Evolutionary conservation across 768 basidiomycete species (phyloP), one percentile per base, ranked within the genome.

Genomic region (Lactarius evosmus): DNA sequence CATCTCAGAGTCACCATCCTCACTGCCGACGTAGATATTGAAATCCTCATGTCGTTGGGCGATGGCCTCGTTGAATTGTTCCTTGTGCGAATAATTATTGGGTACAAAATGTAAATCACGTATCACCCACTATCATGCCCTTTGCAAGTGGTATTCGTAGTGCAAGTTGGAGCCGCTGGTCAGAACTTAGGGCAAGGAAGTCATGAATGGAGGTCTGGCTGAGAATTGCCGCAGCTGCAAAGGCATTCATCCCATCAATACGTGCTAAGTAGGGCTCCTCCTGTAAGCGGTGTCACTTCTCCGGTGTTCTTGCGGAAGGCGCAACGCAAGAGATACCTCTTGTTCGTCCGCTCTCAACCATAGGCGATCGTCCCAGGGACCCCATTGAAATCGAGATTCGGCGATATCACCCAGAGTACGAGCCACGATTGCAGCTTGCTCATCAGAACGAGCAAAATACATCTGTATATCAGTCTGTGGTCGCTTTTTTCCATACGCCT

Each of bases 151-250:
- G 56, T 44, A 69, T 55, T 25, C 58, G 66, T 30, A 53, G 44
- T 16, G 19, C 49, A 25, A 67, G 56, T 25, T 33, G 56, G 32
- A 64, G 54, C 53, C 68, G 56, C 51, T 69, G 59, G n/a, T 63
- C 53, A 29, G 68, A 34, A 36, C 55, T 33, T 30, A 65, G 33
- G 2, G 58, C 75, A 8, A 92, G 69, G 69, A 90, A 83, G 4
- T 82, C 78, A 17, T 85, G 79, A 7, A 88, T 69, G 4, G 78
- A 75, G 7, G 78, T 76, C 62, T 84, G 80, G 58, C 79, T 83
- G 2, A 91, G 74, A 61, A 92, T 80, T 4, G 86, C 74, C n/a
- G 82, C 79, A 7, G 90, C 85, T 1, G 85, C 84, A 70, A 90
- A 89, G 7, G 77, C 74, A 62, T 92, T 92, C 83, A 92, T 85